phyloP scores from a whole-genome alignment of 306 rosid genomes.

The Psophocarpus tetragonolobus region DNA sequence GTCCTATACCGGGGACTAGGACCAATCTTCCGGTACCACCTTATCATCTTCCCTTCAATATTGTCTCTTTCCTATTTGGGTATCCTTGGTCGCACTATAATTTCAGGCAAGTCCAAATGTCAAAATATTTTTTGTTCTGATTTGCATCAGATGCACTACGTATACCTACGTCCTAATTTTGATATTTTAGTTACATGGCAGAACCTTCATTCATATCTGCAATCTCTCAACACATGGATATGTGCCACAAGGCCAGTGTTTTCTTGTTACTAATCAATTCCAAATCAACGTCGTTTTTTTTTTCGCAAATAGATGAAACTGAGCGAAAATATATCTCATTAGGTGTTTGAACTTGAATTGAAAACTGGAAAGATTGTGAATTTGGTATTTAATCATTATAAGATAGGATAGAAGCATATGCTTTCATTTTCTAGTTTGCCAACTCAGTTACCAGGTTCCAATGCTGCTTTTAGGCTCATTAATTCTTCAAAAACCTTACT shows the following conservation, averaged over 20 bases:
- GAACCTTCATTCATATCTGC: not conserved
- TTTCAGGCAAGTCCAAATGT: constrained; percentile 34
- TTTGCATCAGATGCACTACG: not conserved
- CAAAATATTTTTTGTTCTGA: not conserved
- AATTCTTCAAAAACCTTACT: not conserved
- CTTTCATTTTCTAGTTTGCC: not conserved
- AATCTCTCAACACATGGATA: not conserved
- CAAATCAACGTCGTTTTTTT: not conserved
- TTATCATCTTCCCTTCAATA: not conserved
- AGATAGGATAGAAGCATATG: not conserved
- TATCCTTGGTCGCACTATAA: not conserved
- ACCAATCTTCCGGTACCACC: constrained; percentile 31
- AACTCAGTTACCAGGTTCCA: not conserved
- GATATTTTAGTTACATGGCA: not conserved
- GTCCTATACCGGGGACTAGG: constrained; percentile 28
- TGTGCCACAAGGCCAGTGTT: not conserved
- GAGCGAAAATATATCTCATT: not conserved
- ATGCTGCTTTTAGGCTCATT: not conserved
- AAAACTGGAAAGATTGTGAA: not conserved
- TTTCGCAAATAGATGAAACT: not conserved
- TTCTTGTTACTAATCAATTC: not conserved
- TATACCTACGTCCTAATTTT: not conserved
- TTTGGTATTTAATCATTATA: not conserved
- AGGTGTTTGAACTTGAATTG: not conserved
- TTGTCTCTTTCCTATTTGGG: not conserved